A percentile compares a stretch with the other conserved stretches of the same genome.
phyloP scores from a whole-genome alignment of 768 basidiomycete species.

The Leucocoprinus sp. region DNA sequence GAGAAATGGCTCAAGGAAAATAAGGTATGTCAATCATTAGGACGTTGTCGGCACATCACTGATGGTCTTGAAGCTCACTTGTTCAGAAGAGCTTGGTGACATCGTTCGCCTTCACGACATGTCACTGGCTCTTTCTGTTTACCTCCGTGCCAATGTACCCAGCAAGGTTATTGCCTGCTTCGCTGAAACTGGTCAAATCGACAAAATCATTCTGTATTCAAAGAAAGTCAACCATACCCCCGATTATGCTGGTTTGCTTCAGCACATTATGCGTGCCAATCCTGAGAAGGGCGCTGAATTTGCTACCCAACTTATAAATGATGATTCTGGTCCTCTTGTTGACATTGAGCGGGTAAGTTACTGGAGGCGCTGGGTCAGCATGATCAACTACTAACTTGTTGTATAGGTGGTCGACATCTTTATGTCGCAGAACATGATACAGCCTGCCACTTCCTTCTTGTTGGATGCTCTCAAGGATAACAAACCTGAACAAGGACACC shows the following conservation, averaged over 20 bases:
- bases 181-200: conserved; percentile 96
- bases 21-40: conserved; percentile 48
- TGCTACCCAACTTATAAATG: conserved; percentile 88
- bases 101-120: conserved; percentile 92
- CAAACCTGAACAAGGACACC: conserved; percentile 89
- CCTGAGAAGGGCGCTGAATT: conserved; percentile 99
- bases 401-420: conserved; percentile 93
- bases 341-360: conserved; percentile 79
- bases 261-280: conserved; percentile 93
- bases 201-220: conserved; percentile 95
- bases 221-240: conserved; percentile 95
- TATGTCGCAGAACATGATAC: conserved; percentile 99
- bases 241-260: conserved; percentile 86
- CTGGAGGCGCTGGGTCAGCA: neutral
- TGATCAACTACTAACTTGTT: conserved; percentile 6
- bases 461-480: conserved; percentile 98
- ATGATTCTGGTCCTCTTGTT: conserved; percentile 86
- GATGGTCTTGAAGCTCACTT: conserved; percentile 65
- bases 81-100: conserved; percentile 97
- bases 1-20: conserved; percentile 99
- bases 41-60: neutral
- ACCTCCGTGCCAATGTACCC: conserved; percentile 94
- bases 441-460: conserved; percentile 96
- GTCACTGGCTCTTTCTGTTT: conserved; percentile 95
- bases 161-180: conserved; percentile 99